A percentile compares a stretch with the other conserved stretches of the same genome.
Evolutionary conservation across 805 yeast species (phyloP).

Genomic region (Candida boidinii): DNA sequence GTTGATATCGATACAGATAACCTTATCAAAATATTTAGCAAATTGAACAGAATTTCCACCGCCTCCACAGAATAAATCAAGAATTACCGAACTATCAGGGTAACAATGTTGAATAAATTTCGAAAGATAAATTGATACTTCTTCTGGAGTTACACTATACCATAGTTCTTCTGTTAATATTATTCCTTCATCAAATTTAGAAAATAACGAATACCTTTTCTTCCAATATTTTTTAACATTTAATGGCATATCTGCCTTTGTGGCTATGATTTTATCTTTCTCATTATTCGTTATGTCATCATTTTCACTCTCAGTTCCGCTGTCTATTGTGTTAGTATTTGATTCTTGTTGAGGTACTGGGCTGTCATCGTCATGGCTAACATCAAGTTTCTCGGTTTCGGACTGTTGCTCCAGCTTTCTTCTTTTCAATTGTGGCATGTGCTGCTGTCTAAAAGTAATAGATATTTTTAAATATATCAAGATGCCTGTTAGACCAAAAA

Average conservation of each 20-base stretch:
- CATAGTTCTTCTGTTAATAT: conserved; percentile 65
- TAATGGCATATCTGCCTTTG: conserved; percentile 20
- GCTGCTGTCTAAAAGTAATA: too few relatives aligned
- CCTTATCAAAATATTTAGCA: conserved; percentile 45
- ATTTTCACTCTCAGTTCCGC: too few relatives aligned
- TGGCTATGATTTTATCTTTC: background rate
- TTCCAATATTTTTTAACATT: conserved; percentile 50
- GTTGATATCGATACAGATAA: conserved; percentile 57
- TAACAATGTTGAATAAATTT: conserved; percentile 41
- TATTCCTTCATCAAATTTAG: conserved; percentile 59
- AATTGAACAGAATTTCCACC: conserved; percentile 83
- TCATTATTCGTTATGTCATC: too few relatives aligned
- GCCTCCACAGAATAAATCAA: conserved; percentile 80
- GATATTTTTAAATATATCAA: too few relatives aligned
- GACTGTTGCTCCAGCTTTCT: too few relatives aligned
- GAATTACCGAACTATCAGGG: conserved; percentile 36
- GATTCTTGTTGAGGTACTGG: too few relatives aligned
- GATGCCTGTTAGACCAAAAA: too few relatives aligned
- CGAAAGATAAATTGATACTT: conserved; percentile 53
- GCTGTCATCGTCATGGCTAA: too few relatives aligned
- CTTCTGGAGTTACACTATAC: conserved; percentile 86
- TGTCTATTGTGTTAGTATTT: too few relatives aligned
- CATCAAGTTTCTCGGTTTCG: too few relatives aligned
- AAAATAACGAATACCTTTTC: conserved; percentile 51
- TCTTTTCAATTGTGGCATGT: too few relatives aligned